Base-by-base conservation (phyloP, 768 basidiomycete genomes). In the Chlorophyllum brunneum region DNA sequence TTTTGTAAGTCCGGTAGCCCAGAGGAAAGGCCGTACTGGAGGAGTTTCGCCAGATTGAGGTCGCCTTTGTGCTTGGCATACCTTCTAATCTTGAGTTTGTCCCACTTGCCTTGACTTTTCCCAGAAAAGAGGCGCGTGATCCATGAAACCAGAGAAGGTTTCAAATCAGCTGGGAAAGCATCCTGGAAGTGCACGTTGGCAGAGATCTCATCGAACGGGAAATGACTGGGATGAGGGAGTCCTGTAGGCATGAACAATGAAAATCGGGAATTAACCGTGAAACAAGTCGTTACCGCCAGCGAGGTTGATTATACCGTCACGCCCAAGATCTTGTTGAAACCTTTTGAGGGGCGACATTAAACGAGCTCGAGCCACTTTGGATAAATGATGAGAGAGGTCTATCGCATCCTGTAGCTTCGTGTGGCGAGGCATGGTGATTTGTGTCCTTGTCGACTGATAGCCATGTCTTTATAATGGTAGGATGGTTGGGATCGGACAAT, bases 361-460 rank as follows among this genome's bases (percentile, higher is more conserved):
- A 38, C 86, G 71, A 24, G 75, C 71, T 49, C 70, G 73, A 2
- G 85, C 65, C 16, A 83, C 31, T 2, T 67, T 61, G n/a, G 83
- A 86, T 24, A 91, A 67, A 63, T 91, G 89, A 61, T 88, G 85
- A 18, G 81, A 82, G 39, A 89, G 70, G 67, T 91, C 86, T 51
- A 86, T 69, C 1, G 85, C 75, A 36, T 80, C 73, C 45, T 61
- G 58, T 11, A 53, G 63, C 56, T 74, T 72, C 59, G 73, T 71
- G 13, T 23, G 31, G n/a, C 27, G 24, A 23, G 34, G 18, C 53
- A 49, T 43, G 34, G 26, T 4, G 27, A 34, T 11, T 41, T 27
- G 26, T 18, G 22, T n/a, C 1, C 26, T 39, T 20, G 39, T 5
- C 30, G 46, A 11, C 2, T 37, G 46, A 8, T 20, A 20, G 16